Conservation (phyloP, 345 rosid genomes). For the Euphorbia tirucalli region DNA sequence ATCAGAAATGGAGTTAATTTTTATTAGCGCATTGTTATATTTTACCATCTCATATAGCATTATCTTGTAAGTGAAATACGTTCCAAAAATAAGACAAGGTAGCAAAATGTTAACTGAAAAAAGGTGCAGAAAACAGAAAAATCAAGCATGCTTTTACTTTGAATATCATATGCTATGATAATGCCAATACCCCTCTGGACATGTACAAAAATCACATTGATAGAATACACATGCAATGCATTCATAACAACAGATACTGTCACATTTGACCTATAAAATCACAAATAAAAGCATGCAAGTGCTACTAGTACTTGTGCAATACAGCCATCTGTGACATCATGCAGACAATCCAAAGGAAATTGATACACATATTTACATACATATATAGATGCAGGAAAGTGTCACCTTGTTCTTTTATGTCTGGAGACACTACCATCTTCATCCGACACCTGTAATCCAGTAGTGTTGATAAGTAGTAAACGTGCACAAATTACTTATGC, state of each 20-base stretch:
- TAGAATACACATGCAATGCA: neutral
- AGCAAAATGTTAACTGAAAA: neutral
- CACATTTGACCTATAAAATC: neutral
- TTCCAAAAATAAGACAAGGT: neutral
- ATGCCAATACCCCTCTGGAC: neutral
- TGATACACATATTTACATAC: neutral
- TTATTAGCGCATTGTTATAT: neutral
- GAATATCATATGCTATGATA: neutral
- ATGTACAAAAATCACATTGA: neutral
- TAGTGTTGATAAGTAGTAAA: constrained; percentile 24
- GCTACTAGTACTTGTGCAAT: neutral
- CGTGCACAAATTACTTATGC: constrained; percentile 7
- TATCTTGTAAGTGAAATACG: neutral
- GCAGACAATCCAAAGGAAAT: neutral
- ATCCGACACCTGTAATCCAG: constrained; percentile 45
- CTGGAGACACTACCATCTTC: constrained; percentile 28
- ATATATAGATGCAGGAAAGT: neutral
- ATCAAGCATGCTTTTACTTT: neutral
- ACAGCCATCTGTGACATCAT: neutral
- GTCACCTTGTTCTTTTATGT: constrained; percentile 46
- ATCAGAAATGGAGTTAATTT: neutral
- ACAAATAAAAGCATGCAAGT: neutral
- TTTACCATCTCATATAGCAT: neutral
- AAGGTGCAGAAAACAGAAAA: neutral
- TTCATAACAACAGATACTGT: neutral